A percentile compares a stretch with the other conserved stretches of the same genome.
phyloP scores from a whole-genome alignment of 1,284 basidiomycete genomes.

The Microstroma glucosiphilum region DNA sequence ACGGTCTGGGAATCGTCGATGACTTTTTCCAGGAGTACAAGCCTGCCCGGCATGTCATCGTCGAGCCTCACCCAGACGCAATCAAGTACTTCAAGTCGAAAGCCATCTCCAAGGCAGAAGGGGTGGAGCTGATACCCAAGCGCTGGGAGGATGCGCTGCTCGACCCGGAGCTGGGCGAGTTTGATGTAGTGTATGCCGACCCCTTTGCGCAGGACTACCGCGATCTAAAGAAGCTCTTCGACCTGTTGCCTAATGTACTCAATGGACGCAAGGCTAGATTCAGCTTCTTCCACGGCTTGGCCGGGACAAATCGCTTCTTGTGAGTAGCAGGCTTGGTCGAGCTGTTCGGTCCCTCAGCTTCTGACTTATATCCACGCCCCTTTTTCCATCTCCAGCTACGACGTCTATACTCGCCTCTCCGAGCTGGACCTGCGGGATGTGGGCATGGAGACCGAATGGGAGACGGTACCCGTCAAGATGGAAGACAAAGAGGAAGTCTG shows the following conservation, averaged over 20 bases:
- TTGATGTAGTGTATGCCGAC: constrained; percentile 90
- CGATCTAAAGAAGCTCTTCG: constrained; percentile 79
- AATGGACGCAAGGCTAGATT: constrained; percentile 63
- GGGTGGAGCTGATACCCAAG: constrained; percentile 40
- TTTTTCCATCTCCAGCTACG: constrained; percentile 61
- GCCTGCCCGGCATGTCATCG: constrained; percentile 75
- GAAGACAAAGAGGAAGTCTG: constrained; percentile 34
- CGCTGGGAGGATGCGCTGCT: constrained; percentile 63
- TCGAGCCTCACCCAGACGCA: constrained; percentile 92
- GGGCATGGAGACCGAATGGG: constrained; percentile 69
- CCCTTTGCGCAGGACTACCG: constrained; percentile 84
- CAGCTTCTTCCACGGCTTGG: constrained; percentile 94
- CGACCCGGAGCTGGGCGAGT: constrained; percentile 62
- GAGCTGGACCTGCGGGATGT: constrained; percentile 79
- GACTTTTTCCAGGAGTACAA: constrained; percentile 66
- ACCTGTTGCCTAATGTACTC: constrained; percentile 72
- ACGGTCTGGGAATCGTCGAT: constrained; percentile 91
- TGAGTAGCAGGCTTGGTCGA: constrained; percentile 1
- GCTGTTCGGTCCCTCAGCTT: constrained; percentile 14
- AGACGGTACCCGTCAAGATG: constrained; percentile 58
- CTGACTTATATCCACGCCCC: constrained; percentile 3
- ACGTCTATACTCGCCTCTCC: constrained; percentile 78
- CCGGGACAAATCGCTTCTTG: constrained; percentile 71
- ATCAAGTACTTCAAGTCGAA: constrained; percentile 65
- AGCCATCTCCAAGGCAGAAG: constrained; percentile 36